phyloP scores from a whole-genome alignment of 352 stramenopile genomes.

The Phytophthora aleatoria region DNA sequence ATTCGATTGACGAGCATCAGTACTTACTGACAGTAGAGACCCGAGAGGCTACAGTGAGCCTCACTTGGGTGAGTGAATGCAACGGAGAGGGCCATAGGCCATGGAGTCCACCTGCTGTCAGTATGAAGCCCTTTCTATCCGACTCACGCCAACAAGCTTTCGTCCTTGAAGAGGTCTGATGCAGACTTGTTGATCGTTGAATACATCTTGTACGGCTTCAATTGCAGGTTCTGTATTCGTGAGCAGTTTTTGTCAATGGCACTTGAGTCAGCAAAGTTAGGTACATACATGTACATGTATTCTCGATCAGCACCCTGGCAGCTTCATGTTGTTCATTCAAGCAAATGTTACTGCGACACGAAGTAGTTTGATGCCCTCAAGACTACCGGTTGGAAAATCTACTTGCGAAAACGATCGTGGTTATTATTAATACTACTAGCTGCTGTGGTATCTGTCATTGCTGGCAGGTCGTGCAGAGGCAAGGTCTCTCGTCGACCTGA shows the following conservation, averaged over 20 bases:
- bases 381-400: too few species aligned
- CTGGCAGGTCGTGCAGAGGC: constrained; percentile 9
- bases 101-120: constrained; percentile 6
- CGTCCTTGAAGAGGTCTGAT: constrained; percentile 1
- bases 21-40: background rate
- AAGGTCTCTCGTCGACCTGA: background rate
- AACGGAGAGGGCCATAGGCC: constrained; percentile 6
- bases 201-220: too few species aligned
- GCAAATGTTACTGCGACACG: too few species aligned
- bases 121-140: constrained; percentile 16
- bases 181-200: background rate
- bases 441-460: background rate
- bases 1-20: constrained; percentile 9
- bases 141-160: constrained; percentile 15
- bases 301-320: too few species aligned
- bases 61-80: constrained; percentile 13
- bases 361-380: too few species aligned
- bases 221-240: too few species aligned
- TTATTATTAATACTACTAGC: too few species aligned
- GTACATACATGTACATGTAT: too few species aligned
- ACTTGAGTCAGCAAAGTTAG: too few species aligned
- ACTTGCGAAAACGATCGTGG: too few species aligned
- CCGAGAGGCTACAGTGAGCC: background rate
- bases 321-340: too few species aligned
- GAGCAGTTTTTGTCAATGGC: too few species aligned